Percentiles rank a stretch among this genome's conserved stretches.
These are phyloP conservation scores for Camellia granthamiana DNA, from an alignment of 148 eudicot genomes.

Conservation along the genomic window DNA sequence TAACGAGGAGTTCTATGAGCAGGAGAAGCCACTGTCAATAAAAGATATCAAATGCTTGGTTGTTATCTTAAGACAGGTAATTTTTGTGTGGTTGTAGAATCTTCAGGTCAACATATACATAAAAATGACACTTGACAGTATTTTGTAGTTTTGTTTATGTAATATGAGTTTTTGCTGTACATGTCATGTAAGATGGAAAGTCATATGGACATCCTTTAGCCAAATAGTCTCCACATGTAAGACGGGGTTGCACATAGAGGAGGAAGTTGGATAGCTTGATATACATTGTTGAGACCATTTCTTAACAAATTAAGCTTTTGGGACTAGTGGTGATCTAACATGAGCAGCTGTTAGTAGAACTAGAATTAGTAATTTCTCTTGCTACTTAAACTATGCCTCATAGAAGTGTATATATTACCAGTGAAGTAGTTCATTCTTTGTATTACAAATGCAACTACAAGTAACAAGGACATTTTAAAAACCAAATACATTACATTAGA, in stretches of 20 bases:
- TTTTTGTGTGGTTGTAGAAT: not conserved
- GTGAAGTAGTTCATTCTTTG: not conserved
- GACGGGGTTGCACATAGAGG: too few relatives aligned
- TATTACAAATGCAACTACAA: too few relatives aligned
- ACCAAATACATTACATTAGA: too few relatives aligned
- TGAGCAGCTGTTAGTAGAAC: not conserved
- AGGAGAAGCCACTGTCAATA: constrained; percentile 82
- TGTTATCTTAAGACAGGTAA: constrained; percentile 89
- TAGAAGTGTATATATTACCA: not conserved
- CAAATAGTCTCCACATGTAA: not conserved
- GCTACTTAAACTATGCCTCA: constrained; percentile 3
- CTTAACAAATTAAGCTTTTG: not conserved
- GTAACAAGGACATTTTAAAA: too few relatives aligned
- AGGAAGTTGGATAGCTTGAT: not conserved
- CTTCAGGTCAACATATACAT: not conserved
- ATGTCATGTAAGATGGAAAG: constrained; percentile 3
- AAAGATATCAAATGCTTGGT: constrained; percentile 80
- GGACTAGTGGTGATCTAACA: constrained; percentile 31
- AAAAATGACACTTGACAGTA: not conserved
- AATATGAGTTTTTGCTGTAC: not conserved
- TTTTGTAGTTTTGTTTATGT: not conserved
- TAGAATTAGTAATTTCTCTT: not conserved
- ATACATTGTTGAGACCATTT: too few relatives aligned
- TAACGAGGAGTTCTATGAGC: constrained; percentile 96
- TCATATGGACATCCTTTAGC: not conserved